Conservation (phyloP, 192 early-diverging fungal species). For the Coemansia sp. region DNA sequence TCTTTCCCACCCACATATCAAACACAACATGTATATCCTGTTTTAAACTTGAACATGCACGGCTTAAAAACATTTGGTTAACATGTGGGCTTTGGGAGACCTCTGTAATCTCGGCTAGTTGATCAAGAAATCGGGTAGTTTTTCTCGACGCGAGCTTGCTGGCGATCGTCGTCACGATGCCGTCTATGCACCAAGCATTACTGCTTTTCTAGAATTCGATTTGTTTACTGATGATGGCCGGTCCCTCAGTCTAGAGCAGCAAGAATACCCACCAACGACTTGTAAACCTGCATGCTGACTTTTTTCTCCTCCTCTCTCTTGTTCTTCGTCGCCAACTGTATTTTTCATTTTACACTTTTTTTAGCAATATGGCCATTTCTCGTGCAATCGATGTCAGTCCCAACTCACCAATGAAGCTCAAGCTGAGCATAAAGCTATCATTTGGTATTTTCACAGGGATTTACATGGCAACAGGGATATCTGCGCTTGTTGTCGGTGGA, state of each 20-base stretch:
- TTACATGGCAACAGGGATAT: constrained; percentile 33
- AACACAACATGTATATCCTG: not conserved
- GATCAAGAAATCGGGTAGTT: too few species aligned
- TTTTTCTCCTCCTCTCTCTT: not conserved
- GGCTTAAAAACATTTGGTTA: not conserved
- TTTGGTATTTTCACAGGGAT: constrained; percentile 19
- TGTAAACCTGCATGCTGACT: too few species aligned
- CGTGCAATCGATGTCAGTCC: constrained; percentile 8
- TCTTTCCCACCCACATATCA: not conserved
- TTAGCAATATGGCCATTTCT: not conserved
- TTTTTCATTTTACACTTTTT: not conserved
- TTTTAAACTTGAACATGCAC: not conserved
- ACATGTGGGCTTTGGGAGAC: too few species aligned
- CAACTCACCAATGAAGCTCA: constrained; percentile 24
- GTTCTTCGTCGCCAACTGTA: not conserved
- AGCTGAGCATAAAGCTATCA: constrained; percentile 16
- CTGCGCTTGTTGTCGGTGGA: constrained; percentile 17
- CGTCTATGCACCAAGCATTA: too few species aligned
- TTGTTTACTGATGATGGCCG: not conserved
- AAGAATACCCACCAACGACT: too few species aligned
- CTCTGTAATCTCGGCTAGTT: too few species aligned
- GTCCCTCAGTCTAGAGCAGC: not conserved
- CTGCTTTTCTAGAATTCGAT: not conserved
- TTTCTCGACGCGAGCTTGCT: too few species aligned
- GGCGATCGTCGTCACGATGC: too few species aligned